Base-by-base conservation (phyloP, 176 grass and related monocot species). In the Melocanna baccifera region DNA sequence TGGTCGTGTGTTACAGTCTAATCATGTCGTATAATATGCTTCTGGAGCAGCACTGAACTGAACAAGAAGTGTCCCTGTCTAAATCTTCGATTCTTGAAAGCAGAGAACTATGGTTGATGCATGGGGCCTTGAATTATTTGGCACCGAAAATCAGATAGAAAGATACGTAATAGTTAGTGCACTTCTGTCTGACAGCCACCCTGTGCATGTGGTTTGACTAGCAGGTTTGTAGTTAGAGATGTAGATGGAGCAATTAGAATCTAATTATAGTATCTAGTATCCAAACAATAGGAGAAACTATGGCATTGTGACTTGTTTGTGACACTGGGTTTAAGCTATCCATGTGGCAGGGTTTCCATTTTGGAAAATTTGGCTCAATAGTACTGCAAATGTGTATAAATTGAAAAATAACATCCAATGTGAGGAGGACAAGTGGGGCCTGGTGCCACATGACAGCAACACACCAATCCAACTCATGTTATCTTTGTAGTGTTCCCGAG, bases 41-140 rank as follows among this genome's bases (percentile, higher is more conserved):
- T 50, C 62, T 76, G 15, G 29, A 52, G 26, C 23, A 75, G 62
- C 48, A 81, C 76, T 76, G 36, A 41, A 34, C 52, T 85, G 50
- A 68, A 43, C 51, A 19, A 47, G 48, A 43, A 47, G 28, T 56
- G 15, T 75, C 16, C 43, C 56, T 58, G 34, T 47, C 18, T 76
- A 26, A 56, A 9, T n/a, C 28, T 34, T 79, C 42, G 36, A 36
- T 79, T 7, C 59, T 50, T 16, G 1, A 28, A 64, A 79, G 13
- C 16, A n/a, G 26, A 19, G 12, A 13, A 29, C 32, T 63, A 43
- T 46, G 58, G 9, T 48, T 22, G 69, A 69, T 9, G 65, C 57
- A 72, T 39, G 39, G 12, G 25, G 22, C 30, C 28, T 23, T 69
- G 30, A 48, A 79, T 69, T 34, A 6, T 79, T 78, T 79, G 16